Evolutionary conservation across 2,329 filamentous ascomycete species (phyloP).

Genomic region (Aspergillus hiratsukae): DNA sequence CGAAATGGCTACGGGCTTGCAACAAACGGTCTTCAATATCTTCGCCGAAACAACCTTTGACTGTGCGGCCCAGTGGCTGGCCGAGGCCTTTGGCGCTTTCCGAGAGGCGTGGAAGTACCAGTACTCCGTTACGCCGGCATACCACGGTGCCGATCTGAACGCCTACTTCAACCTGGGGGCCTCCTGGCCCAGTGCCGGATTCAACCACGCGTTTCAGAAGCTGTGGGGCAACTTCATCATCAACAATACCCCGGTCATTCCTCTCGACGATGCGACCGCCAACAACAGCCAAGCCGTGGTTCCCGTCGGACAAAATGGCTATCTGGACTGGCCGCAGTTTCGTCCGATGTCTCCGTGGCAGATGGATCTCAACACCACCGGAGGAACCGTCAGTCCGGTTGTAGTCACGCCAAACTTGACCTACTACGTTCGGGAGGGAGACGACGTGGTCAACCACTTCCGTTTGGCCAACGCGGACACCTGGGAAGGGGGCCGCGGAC

Average conservation of each 20-base stretch:
- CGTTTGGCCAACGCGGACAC: constrained; percentile 39
- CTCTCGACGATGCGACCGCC: constrained; percentile 9
- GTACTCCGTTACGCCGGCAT: constrained; percentile 63
- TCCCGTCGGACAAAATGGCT: constrained; percentile 15
- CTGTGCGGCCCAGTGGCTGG: constrained; percentile 55
- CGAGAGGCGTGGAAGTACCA: constrained; percentile 47
- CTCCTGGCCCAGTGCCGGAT: constrained; percentile 22
- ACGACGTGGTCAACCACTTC: constrained; percentile 38
- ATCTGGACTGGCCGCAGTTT: constrained; percentile 34
- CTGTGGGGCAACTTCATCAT: constrained; percentile 49
- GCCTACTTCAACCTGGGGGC: constrained; percentile 23
- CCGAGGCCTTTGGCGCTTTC: constrained; percentile 40
- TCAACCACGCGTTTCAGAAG: constrained; percentile 38
- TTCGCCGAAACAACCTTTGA: constrained; percentile 54
- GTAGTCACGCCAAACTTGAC: constrained; percentile 19
- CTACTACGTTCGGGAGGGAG: constrained; percentile 22
- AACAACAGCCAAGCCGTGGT: constrained; percentile 21
- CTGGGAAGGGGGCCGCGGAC: constrained; percentile 48
- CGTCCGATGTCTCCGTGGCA: constrained; percentile 30
- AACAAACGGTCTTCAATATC: constrained; percentile 51
- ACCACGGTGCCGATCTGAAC: constrained; percentile 61
- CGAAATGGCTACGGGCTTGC: constrained; percentile 46
- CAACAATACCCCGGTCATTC: constrained; percentile 31
- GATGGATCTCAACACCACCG: constrained; percentile 48
- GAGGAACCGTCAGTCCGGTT: constrained; percentile 25